Base-by-base conservation (phyloP, 2,329 filamentous ascomycete genomes). In the Talaromyces sp. region DNA sequence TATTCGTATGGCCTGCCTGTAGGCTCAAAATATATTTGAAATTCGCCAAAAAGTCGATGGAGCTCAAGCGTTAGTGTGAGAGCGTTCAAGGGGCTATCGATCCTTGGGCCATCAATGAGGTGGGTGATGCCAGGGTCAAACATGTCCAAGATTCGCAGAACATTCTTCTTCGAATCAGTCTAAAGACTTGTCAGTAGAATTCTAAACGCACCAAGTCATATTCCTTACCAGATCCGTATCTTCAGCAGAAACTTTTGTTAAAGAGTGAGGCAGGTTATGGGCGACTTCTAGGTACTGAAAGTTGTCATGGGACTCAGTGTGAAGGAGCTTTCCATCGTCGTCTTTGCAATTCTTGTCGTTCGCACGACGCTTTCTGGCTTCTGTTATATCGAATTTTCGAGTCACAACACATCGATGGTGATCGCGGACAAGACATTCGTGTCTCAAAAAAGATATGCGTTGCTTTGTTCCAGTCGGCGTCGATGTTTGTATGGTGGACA, bases 201-300 rank as follows among this genome's bases (percentile, higher is more conserved):
- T 31, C 22, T 41, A 53, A 21, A 53, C 5, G 22, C 36, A 37
- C n/a, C 50, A 57, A 39, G 11, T 57, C 46, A 59, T 60, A 59
- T 58, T 5, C 60, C 64, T 63, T 43, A 65, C 31, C 51, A 35
- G n/a, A n/a, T n/a, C n/a, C n/a, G 50, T 19, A 2, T 65, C 60
- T 40, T 43, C 60, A 51, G 60, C 57, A 45, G 58, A 40, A 45
- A 63, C 53, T n/a, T 59, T 62, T 41, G 56, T 64, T 33, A 63
- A 45, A n/a, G n/a, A n/a, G n/a, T 63, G 62, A 41, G 65, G 62
- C 13, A 66, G 46, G 41, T 66, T 66, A 50, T 67, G 61, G 17
- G 63, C 62, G 6, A 66, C 63, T 62, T 65, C 64, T 22, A 66
- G 60, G 56, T 56, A 63, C 37, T 61, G 46, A n/a, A 51, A 63